Conservation (phyloP, 306 rosid genomes). For the Vigna mungo region DNA sequence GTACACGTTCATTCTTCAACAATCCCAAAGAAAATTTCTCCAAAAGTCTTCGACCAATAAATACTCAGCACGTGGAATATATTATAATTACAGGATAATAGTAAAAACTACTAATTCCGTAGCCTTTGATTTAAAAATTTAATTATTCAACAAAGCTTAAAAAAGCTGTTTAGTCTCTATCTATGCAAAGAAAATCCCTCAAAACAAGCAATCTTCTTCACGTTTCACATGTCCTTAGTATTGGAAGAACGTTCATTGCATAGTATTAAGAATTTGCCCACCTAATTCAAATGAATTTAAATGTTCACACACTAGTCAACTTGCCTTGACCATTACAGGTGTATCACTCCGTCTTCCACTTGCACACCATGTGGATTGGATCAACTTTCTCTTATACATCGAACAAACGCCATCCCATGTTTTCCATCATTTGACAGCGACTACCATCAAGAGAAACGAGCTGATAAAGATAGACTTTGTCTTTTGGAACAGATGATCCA, state of each 20-base stretch:
- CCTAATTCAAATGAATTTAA: background rate
- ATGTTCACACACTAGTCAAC: background rate
- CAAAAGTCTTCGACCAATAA: background rate
- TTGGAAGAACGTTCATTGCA: background rate
- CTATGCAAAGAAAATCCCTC: background rate
- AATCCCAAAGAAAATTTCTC: background rate
- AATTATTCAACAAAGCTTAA: background rate
- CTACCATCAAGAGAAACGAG: constrained; percentile 24
- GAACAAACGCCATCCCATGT: background rate
- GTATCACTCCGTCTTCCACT: constrained; percentile 22
- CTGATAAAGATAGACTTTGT: constrained; percentile 4
- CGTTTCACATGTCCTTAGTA: background rate
- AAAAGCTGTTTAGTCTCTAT: background rate
- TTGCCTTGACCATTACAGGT: constrained; percentile 10
- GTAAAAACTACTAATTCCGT: background rate
- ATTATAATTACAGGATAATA: too few relatives aligned
- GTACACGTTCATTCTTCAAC: background rate
- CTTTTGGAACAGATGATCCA: constrained; percentile 4
- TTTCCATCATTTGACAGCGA: background rate
- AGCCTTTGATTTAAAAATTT: background rate
- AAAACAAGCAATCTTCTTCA: background rate
- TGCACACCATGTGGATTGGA: background rate
- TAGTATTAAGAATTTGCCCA: constrained; percentile 8
- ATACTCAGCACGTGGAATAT: too few relatives aligned
- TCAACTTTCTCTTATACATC: constrained; percentile 12